Conservation (phyloP, 1,284 basidiomycete species). For the Thecaphora frezii region DNA sequence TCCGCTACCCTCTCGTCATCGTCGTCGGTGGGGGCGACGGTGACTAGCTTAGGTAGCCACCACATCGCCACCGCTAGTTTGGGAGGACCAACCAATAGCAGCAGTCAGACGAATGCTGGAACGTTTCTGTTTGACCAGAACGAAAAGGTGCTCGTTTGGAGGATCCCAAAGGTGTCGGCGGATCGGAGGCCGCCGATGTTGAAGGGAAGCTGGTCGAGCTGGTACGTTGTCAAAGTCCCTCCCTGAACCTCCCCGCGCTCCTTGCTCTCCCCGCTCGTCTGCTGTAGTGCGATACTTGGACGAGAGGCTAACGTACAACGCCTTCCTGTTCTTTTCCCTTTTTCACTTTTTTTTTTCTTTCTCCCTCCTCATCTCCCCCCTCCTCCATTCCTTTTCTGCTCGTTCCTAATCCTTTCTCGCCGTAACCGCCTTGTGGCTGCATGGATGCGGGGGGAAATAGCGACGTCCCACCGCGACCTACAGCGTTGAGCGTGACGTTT, state of each 20-base stretch:
- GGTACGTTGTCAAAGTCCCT: too few relatives aligned
- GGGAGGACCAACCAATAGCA: constrained; percentile 1
- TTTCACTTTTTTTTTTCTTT: too few relatives aligned
- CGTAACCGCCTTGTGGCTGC: too few relatives aligned
- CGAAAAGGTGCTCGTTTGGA: constrained; percentile 36
- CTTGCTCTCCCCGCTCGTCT: constrained; percentile 3
- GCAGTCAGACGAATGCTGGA: constrained; percentile 12
- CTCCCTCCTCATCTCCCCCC: too few relatives aligned
- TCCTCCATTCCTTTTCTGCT: too few relatives aligned
- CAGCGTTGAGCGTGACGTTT: constrained; percentile 73
- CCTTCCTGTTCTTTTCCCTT: too few relatives aligned
- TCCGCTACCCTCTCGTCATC: constrained; percentile 1
- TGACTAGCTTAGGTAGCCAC: neutral
- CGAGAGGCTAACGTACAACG: too few relatives aligned
- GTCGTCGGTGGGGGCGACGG: constrained; percentile 3
- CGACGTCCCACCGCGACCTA: constrained; percentile 65
- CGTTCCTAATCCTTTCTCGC: too few relatives aligned
- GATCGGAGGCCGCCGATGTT: constrained; percentile 15
- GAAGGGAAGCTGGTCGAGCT: constrained; percentile 29
- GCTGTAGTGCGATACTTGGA: too few relatives aligned
- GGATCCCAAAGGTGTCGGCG: constrained; percentile 18
- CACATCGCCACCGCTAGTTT: constrained; percentile 1
- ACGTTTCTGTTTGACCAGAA: constrained; percentile 40
- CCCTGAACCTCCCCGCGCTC: constrained; percentile 3
- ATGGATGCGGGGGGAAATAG: constrained; percentile 12